Percentiles rank a stretch among this genome's conserved stretches.
phyloP scores from a whole-genome alignment of 495 filamentous ascomycete species.

The Penicillium flavigenum region DNA sequence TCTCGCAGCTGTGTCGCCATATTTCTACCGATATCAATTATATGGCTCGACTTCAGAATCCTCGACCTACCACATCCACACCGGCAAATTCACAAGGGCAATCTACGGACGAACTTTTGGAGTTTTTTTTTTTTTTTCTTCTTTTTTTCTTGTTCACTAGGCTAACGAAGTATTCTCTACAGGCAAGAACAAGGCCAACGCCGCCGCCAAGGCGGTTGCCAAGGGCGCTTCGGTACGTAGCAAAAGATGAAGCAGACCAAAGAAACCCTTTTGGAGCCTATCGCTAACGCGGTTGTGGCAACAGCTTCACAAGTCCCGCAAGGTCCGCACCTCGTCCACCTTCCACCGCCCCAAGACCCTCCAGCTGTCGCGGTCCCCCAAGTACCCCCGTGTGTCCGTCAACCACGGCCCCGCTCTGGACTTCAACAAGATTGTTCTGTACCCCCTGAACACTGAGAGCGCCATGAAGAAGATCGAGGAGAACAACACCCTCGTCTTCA shows the following conservation, averaged over 20 bases:
- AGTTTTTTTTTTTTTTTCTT: neutral
- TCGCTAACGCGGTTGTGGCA: slow-evolving; percentile 15
- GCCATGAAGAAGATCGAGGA: slow-evolving; percentile 99
- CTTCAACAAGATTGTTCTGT: slow-evolving; percentile 83
- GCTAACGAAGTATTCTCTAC: slow-evolving; percentile 6
- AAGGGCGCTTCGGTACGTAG: slow-evolving; percentile 69
- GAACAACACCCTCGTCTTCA: slow-evolving; percentile 99
- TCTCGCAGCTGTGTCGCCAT: neutral
- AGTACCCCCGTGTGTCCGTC: slow-evolving; percentile 96
- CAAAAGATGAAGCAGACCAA: slow-evolving; percentile 17
- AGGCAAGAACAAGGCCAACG: slow-evolving; percentile 65
- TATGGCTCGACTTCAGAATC: neutral
- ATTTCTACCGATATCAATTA: neutral
- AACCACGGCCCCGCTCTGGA: slow-evolving; percentile 87
- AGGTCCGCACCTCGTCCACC: slow-evolving; percentile 87
- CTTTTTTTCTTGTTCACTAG: neutral
- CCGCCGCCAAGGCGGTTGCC: slow-evolving; percentile 90
- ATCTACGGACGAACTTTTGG: slow-evolving; percentile 17
- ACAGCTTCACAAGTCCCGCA: slow-evolving; percentile 74
- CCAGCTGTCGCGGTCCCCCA: slow-evolving; percentile 81
- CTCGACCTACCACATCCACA: neutral
- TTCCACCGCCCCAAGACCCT: slow-evolving; percentile 98
- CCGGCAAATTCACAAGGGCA: slow-evolving; percentile 8
- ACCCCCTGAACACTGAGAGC: slow-evolving; percentile 92
- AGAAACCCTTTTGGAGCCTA: slow-evolving; percentile 12